Percentiles rank a stretch among this genome's conserved stretches.
phyloP scores from a whole-genome alignment of 1,284 basidiomycete species.

The Rhodotorula mucilaginosa region DNA sequence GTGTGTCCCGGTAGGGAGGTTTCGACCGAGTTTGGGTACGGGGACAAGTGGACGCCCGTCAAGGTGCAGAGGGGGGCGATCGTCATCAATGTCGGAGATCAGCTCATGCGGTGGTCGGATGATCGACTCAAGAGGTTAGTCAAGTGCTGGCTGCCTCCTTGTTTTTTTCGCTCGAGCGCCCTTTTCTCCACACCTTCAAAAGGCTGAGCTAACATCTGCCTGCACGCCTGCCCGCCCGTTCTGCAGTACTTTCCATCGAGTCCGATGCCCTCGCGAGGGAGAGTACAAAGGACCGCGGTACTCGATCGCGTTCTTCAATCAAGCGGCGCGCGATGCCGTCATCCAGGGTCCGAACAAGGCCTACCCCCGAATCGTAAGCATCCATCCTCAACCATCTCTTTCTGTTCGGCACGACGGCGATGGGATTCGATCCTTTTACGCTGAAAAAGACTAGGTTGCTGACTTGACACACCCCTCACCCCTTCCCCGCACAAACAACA shows the following conservation, averaged over 20 bases:
- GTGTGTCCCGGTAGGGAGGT: conserved; percentile 44
- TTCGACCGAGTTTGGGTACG: conserved; percentile 41
- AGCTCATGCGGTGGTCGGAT: conserved; percentile 45
- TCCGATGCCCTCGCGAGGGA: conserved; percentile 39
- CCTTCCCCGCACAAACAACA: not conserved
- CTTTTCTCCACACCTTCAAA: too few relatives aligned
- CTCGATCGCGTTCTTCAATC: conserved; percentile 47
- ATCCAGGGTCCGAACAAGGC: conserved; percentile 43
- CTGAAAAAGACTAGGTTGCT: too few relatives aligned
- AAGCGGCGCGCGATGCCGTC: conserved; percentile 40
- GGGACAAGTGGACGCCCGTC: conserved; percentile 43
- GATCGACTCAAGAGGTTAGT: conserved; percentile 43
- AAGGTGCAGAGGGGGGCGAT: conserved; percentile 40
- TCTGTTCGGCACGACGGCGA: not conserved
- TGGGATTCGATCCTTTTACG: too few relatives aligned
- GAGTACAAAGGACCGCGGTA: conserved; percentile 42
- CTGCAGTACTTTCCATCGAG: conserved; percentile 44
- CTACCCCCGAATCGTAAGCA: conserved; percentile 16
- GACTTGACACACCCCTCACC: too few relatives aligned
- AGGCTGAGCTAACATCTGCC: too few relatives aligned
- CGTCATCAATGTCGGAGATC: conserved; percentile 45
- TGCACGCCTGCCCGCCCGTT: not conserved
- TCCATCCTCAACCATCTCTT: not conserved
- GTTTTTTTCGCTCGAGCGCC: too few relatives aligned
- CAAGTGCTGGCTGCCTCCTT: not conserved